Conservation (phyloP, 2,329 filamentous ascomycete genomes). For the Biscogniauxia mediterranea region DNA sequence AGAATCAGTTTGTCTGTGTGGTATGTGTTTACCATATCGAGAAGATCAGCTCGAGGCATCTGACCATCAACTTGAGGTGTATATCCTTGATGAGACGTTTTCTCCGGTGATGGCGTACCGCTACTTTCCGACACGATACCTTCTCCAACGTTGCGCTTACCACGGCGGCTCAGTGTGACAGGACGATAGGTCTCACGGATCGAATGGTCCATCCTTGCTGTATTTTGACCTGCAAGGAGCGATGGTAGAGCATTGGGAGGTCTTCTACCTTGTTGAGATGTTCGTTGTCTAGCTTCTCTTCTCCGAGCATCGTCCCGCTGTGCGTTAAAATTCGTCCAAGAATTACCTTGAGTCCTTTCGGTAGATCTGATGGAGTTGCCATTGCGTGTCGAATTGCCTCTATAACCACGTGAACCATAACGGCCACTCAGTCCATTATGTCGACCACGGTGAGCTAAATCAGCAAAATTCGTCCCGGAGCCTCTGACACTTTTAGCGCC, state of each 20-base stretch:
- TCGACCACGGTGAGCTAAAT: conserved; percentile 9
- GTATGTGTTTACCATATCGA: conserved; percentile 5
- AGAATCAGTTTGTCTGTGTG: not conserved
- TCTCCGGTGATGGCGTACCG: conserved; percentile 11
- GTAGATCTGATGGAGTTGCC: not conserved
- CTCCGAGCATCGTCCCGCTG: conserved; percentile 18
- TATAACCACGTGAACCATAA: conserved; percentile 2
- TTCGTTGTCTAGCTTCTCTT: conserved; percentile 1
- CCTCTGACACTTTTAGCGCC: not conserved
- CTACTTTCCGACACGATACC: conserved; percentile 8
- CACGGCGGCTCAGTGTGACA: conserved; percentile 20
- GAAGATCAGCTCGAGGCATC: conserved; percentile 5
- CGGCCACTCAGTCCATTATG: conserved; percentile 5
- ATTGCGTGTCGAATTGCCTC: conserved; percentile 6
- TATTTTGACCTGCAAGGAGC: not conserved
- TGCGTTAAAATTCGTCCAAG: conserved; percentile 21
- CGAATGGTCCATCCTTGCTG: not conserved
- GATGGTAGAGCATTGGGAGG: not conserved
- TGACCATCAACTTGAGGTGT: not conserved
- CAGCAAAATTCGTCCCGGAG: conserved; percentile 2
- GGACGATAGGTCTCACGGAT: conserved; percentile 24
- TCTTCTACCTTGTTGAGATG: not conserved
- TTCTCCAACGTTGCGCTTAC: conserved; percentile 17
- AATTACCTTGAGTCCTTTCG: not conserved
- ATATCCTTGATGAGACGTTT: not conserved